Evolutionary conservation across 148 eudicot species (phyloP).

Genomic region (Agrostemma githago): DNA sequence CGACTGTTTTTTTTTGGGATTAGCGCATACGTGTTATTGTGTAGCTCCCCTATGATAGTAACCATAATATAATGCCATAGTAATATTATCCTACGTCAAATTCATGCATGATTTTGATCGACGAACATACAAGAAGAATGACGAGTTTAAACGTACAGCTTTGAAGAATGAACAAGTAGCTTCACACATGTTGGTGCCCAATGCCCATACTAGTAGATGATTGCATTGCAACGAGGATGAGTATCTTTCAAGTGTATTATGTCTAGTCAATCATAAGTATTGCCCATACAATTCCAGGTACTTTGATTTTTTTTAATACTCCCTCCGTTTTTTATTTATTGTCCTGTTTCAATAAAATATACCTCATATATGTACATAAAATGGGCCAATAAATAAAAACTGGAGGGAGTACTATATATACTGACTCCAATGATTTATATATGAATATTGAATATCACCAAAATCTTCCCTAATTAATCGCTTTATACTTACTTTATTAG

Average conservation of each 20-base stretch:
- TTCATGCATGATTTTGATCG: neutral
- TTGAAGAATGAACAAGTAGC: neutral
- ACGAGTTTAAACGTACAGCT: neutral
- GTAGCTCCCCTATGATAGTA: no score
- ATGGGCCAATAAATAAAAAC: no score
- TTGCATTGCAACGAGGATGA: constrained; percentile 5
- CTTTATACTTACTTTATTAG: neutral
- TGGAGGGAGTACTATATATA: no score
- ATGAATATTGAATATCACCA: no score
- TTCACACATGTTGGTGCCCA: neutral
- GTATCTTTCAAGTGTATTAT: neutral
- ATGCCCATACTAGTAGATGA: constrained; percentile 14
- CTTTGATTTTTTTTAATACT: no score
- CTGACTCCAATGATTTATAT: no score
- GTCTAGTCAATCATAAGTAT: neutral
- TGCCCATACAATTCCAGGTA: constrained; percentile 17
- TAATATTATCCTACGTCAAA: neutral
- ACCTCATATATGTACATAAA: no score
- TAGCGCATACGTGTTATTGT: no score
- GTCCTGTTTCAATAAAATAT: neutral
- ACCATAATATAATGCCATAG: no score
- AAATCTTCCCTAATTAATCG: neutral
- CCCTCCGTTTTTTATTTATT: no score
- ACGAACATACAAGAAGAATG: constrained; percentile 11
- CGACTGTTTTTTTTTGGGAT: no score